Conservation (phyloP, 305 asterid genomes). For the Solanum hybrid region DNA sequence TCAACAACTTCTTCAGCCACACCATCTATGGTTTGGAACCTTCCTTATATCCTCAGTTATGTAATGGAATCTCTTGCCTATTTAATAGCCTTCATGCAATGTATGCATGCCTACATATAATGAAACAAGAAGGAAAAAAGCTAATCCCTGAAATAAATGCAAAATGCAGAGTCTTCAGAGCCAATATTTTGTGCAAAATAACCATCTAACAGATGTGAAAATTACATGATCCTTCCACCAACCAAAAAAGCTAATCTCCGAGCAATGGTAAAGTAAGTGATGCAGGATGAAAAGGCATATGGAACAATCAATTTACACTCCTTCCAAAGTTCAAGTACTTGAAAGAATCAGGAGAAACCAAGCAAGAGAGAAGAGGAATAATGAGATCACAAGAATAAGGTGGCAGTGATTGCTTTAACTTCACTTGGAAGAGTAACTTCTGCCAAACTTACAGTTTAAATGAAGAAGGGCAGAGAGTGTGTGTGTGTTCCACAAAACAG, state of each 20-base stretch:
- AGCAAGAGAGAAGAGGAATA: background rate
- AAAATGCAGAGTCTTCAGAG: background rate
- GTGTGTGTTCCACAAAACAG: background rate
- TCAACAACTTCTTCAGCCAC: background rate
- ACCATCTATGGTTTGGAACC: background rate
- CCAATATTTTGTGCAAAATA: background rate
- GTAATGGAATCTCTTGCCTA: background rate
- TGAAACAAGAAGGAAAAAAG: background rate
- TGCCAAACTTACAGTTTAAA: background rate
- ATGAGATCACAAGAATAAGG: background rate
- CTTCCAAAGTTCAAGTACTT: background rate
- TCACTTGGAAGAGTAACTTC: conserved; percentile 2
- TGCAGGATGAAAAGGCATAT: background rate
- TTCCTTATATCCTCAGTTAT: background rate
- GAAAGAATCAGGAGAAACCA: background rate
- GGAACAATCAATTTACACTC: background rate
- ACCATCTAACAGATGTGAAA: background rate
- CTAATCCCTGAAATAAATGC: background rate
- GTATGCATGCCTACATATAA: background rate
- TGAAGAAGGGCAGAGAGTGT: background rate
- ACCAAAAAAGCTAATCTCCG: background rate
- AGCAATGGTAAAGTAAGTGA: background rate
- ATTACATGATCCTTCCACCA: background rate
- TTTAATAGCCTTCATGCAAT: background rate
- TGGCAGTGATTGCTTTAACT: background rate